Percentiles rank a stretch among this genome's conserved stretches.
Evolutionary conservation across 768 basidiomycete genomes (phyloP).

Genomic region (Boletus tomentosulus): DNA sequence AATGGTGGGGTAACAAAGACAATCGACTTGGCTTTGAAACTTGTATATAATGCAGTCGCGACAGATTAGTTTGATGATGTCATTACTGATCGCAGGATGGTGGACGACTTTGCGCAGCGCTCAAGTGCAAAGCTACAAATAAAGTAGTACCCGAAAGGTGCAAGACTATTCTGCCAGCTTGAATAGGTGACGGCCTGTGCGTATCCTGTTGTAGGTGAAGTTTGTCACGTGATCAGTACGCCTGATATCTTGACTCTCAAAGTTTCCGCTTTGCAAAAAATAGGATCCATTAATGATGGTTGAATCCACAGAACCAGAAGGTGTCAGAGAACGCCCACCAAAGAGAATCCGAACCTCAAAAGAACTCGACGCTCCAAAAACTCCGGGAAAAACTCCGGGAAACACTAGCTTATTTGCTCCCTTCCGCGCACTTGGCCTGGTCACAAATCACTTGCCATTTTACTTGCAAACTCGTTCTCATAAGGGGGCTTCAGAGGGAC

Average conservation of each 20-base stretch:
- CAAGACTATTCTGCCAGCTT: too few relatives aligned
- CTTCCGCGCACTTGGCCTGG: slow-evolving; percentile 91
- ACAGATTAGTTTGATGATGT: too few relatives aligned
- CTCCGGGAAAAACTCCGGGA: slow-evolving; percentile 4
- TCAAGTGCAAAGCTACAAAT: too few relatives aligned
- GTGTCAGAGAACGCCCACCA: slow-evolving; percentile 18
- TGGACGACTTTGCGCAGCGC: too few relatives aligned
- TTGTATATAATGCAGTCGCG: too few relatives aligned
- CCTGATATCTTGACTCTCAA: neutral
- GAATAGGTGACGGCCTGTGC: too few relatives aligned
- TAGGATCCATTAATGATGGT: slow-evolving; percentile 14
- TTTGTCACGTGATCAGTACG: slow-evolving; percentile 18
- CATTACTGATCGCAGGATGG: too few relatives aligned
- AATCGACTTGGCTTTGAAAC: too few relatives aligned
- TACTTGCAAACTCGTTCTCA: slow-evolving; percentile 79
- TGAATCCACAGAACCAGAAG: slow-evolving; percentile 12
- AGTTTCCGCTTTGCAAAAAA: neutral
- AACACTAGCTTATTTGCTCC: slow-evolving; percentile 72
- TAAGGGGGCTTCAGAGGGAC: slow-evolving; percentile 82
- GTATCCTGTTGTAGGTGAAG: too few relatives aligned
- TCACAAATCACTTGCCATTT: slow-evolving; percentile 90
- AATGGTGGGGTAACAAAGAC: too few relatives aligned
- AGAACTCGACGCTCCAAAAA: slow-evolving; percentile 2
- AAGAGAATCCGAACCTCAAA: slow-evolving; percentile 20
- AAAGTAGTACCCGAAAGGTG: too few relatives aligned